These are phyloP conservation scores for Apiospora phragmitis DNA, from an alignment of 2,329 filamentous ascomycete genomes.

Conservation along the genomic window DNA sequence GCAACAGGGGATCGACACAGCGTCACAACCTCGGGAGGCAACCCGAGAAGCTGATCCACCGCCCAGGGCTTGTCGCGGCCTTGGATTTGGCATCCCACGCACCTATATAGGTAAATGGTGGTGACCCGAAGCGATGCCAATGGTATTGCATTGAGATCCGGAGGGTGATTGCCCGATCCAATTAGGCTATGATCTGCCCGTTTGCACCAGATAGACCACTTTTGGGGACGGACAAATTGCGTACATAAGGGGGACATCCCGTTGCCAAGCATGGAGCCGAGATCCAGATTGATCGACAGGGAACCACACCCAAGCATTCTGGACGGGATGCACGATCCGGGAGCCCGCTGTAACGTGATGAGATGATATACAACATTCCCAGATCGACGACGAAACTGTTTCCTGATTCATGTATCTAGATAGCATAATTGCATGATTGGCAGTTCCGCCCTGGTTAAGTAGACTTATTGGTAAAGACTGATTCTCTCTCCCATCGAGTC, in stretches of 20 bases:
- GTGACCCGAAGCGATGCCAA: not conserved
- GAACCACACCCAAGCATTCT: not conserved
- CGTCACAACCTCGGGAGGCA: not conserved
- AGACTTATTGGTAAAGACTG: not conserved
- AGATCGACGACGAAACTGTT: not conserved
- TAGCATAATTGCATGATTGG: not conserved
- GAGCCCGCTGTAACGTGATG: not conserved
- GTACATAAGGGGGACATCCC: not conserved
- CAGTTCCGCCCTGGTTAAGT: not conserved
- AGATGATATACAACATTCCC: not conserved
- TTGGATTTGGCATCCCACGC: not conserved
- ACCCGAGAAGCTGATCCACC: not conserved
- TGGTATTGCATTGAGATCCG: not conserved
- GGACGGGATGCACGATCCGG: not conserved
- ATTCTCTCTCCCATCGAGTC: not conserved
- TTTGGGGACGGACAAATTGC: not conserved
- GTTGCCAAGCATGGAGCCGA: not conserved
- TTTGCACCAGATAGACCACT: not conserved
- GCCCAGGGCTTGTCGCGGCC: not conserved
- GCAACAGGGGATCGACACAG: not conserved
- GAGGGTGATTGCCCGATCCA: not conserved
- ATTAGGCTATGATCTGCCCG: not conserved
- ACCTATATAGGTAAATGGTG: conserved; percentile 4
- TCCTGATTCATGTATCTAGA: not conserved
- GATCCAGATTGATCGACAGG: not conserved